Evolutionary conservation across 768 basidiomycete species (phyloP), one percentile per base, ranked within the genome.

Genomic region (Nevesoporus exiguus): DNA sequence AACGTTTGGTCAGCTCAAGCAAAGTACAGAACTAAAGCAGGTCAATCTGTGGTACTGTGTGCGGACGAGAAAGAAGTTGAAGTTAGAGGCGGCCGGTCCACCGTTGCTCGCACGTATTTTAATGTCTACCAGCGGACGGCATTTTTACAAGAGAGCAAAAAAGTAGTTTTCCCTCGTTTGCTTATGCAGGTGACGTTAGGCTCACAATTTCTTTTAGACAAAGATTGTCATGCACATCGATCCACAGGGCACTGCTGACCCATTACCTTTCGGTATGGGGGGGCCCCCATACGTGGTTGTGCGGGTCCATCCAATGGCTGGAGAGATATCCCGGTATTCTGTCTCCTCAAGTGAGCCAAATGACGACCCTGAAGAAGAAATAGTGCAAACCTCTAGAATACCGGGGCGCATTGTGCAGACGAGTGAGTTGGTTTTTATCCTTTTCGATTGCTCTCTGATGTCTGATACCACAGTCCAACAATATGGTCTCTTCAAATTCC

Each of bases 1-100:
- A 93, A 93, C 66, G 72, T 98, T 11, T 98, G 94, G 94, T 80
- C 80, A 40, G 85, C 85, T 22, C 94, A 98, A 67, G 92, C 92
- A 8, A 82, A 78, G 44, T 88, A 88, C 60, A 78, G 94, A 53
- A 81, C 90, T 2, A 81, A 82, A 48, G 71, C 77, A 8, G 88
- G 86, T 0, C 86, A 88, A 64, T 88, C 88, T 2, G 84, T 89
- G 17, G 82, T 87, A 10, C 73, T 92, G 14, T 77, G 79, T 57
- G 78, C 88, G 5, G 81, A 87, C 17, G 90, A 91, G 53, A 76
- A 79, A 57, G 88, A 92, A 66, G 87, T 95, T 3, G 88, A 93
- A 65, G 80, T 75, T 19, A 78, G 80, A 52, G 74, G 75, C 42
- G 84, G 85, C 11, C 80, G 77, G 57, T 71, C 76, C 27, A 89